Conservation (phyloP, 306 rosid species). For the Ormosia emarginata region DNA sequence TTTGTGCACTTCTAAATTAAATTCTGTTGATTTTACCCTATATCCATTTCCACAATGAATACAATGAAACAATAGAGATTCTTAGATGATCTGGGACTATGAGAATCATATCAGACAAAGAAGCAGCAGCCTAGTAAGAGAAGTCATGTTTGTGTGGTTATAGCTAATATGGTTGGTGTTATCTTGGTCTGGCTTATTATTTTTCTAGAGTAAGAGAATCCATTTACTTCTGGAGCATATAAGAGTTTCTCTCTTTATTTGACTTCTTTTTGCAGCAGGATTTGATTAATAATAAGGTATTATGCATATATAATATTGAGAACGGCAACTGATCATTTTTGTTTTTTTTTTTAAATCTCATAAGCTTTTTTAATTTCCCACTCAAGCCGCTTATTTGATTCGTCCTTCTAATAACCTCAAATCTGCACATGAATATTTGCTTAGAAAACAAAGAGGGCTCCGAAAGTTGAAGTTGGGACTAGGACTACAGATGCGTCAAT, state of each 20-base stretch:
- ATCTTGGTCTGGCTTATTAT: background rate
- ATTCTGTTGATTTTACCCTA: background rate
- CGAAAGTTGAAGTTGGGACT: constrained; percentile 96
- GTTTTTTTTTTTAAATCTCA: background rate
- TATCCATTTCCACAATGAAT: background rate
- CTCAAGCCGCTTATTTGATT: constrained; percentile 11
- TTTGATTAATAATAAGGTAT: background rate
- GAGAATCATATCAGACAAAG: background rate
- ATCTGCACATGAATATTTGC: constrained; percentile 19
- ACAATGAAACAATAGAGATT: background rate
- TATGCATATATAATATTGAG: background rate
- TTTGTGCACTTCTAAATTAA: background rate
- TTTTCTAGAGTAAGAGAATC: background rate
- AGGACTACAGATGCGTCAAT: constrained; percentile 63
- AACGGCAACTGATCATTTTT: background rate
- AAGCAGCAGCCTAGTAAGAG: background rate
- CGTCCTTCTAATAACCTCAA: background rate
- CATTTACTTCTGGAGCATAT: background rate
- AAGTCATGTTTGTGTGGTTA: background rate
- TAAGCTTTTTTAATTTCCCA: background rate
- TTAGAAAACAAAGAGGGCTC: constrained; percentile 85
- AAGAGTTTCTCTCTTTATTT: background rate
- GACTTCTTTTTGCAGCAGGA: background rate
- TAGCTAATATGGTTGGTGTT: background rate
- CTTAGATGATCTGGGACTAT: background rate